Evolutionary conservation across 2,329 filamentous ascomycete species (phyloP).

Genomic region (Hypoxylon sp.): DNA sequence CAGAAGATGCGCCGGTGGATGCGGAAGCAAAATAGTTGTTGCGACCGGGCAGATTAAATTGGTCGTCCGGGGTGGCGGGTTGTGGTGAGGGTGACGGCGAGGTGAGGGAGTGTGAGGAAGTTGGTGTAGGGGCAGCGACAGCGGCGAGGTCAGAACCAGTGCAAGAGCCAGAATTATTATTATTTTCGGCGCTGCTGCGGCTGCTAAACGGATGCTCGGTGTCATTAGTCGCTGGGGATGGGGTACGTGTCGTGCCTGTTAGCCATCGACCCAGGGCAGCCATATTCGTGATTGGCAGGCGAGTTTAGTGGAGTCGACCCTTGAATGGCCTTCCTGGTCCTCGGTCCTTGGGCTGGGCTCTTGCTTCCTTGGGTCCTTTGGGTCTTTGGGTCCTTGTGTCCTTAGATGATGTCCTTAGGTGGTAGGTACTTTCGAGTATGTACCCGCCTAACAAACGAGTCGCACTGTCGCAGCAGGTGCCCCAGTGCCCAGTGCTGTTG

Average conservation of each 20-base stretch:
- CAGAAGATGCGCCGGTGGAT: slow-evolving; percentile 32
- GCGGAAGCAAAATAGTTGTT: slow-evolving; percentile 50
- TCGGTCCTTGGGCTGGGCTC: slow-evolving; percentile 37
- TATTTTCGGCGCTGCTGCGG: slow-evolving; percentile 50
- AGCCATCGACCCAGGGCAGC: slow-evolving; percentile 50
- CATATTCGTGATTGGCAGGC: slow-evolving; percentile 49
- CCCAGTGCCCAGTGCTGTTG: background rate
- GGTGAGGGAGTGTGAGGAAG: slow-evolving; percentile 59
- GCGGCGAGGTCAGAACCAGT: slow-evolving; percentile 43
- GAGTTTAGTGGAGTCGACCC: slow-evolving; percentile 42
- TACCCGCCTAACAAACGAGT: slow-evolving; percentile 24
- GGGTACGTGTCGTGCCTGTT: slow-evolving; percentile 49
- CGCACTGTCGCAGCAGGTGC: too few species aligned
- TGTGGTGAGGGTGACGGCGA: slow-evolving; percentile 60
- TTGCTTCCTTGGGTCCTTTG: slow-evolving; percentile 8
- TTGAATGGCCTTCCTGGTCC: slow-evolving; percentile 47
- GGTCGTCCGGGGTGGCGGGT: slow-evolving; percentile 61
- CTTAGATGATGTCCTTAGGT: background rate
- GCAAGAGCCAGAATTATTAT: slow-evolving; percentile 44
- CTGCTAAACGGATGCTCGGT: slow-evolving; percentile 49
- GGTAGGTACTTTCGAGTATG: slow-evolving; percentile 12
- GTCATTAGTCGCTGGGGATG: slow-evolving; percentile 48
- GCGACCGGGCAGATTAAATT: slow-evolving; percentile 50
- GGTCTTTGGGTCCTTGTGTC: slow-evolving; percentile 18
- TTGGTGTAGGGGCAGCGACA: slow-evolving; percentile 54